Percentiles rank a stretch among this genome's conserved stretches.
phyloP scores from a whole-genome alignment of 192 early-diverging fungal species.

The Backusella tuberculispora region DNA sequence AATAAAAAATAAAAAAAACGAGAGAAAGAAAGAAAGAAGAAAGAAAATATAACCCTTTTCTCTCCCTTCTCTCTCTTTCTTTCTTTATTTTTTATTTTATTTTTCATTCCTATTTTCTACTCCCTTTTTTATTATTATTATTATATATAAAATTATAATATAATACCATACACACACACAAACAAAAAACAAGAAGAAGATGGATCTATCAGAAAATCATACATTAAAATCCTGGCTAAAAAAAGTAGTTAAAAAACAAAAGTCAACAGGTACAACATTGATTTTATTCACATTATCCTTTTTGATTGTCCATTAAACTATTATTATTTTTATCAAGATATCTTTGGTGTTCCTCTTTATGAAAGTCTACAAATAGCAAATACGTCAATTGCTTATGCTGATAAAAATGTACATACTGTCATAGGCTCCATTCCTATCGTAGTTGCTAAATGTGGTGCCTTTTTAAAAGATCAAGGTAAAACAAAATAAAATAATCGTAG shows the following conservation, averaged over 20 bases:
- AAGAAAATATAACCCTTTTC: slow-evolving; percentile 14
- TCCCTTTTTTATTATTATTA: slow-evolving; percentile 1
- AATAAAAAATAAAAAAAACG: slow-evolving; percentile 14
- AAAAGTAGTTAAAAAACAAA: slow-evolving; percentile 15
- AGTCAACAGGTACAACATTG: neutral
- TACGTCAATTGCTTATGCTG: slow-evolving; percentile 35
- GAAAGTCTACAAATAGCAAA: slow-evolving; percentile 33
- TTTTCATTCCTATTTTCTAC: neutral
- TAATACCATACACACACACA: no score
- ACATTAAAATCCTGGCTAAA: slow-evolving; percentile 16
- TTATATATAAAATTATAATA: no score
- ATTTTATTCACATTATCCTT: neutral
- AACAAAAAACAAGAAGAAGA: no score
- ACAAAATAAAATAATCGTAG: neutral
- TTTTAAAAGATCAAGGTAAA: slow-evolving; percentile 45
- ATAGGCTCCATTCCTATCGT: slow-evolving; percentile 38
- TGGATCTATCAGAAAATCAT: neutral
- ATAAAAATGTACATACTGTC: slow-evolving; percentile 21
- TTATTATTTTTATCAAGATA: slow-evolving; percentile 10
- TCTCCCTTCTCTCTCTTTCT: slow-evolving; percentile 19
- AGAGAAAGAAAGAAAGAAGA: neutral
- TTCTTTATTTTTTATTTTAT: neutral
- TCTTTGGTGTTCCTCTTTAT: slow-evolving; percentile 39
- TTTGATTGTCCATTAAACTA: neutral
- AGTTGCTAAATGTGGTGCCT: slow-evolving; percentile 42